Base-by-base conservation (phyloP, 345 rosid genomes). In the Aquilaria malaccensis region DNA sequence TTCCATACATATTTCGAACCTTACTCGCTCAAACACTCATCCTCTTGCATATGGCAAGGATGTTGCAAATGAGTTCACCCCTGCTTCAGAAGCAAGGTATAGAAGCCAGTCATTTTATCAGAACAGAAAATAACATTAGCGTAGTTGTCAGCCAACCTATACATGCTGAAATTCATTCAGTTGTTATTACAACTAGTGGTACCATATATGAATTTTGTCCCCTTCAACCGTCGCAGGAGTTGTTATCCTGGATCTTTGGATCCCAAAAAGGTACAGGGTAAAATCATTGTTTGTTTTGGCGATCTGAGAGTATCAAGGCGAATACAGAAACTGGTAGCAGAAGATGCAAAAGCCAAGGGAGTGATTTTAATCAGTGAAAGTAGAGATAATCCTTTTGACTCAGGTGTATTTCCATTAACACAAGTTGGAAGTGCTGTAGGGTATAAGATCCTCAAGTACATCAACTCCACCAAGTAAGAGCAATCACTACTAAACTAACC, bases 231-330 rank as follows among this genome's bases (percentile, higher is more conserved):
- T 31, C 71, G 76, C 79, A 86, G 94, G 73, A 68, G 64, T 52
- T 89, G 97, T 67, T 59, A 72, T 68, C 95, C 91, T 4, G 86
- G 89, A 59, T 86, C 97, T 52, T 59, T 89, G 55, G 88, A 89
- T 63, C 59, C 58, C 15, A 67, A 58, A 46, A 89, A 83, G 82
- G 89, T 80, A 12, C 70, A 70, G 2, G 91, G 88, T 1, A 81
- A 81, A 64, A 78, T 86, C 56, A 71, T 89, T 53, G 74, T 89
- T 47, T 89, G 97, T 59, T 14, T 77, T 30, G 80, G 70, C 59
- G 79, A 71, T 50, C 56, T 60, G 13, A 54, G 52, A 14, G 30
- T 71, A 41, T 31, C 95, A 3, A 77, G 75, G 51, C 56, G 49
- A 65, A 71, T 76, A 14, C 77, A 76, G 75, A 85, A 77, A 76